These are phyloP conservation scores for Capsicum chinense DNA, from an alignment of 257 asterid genomes.

Conservation along the genomic window DNA sequence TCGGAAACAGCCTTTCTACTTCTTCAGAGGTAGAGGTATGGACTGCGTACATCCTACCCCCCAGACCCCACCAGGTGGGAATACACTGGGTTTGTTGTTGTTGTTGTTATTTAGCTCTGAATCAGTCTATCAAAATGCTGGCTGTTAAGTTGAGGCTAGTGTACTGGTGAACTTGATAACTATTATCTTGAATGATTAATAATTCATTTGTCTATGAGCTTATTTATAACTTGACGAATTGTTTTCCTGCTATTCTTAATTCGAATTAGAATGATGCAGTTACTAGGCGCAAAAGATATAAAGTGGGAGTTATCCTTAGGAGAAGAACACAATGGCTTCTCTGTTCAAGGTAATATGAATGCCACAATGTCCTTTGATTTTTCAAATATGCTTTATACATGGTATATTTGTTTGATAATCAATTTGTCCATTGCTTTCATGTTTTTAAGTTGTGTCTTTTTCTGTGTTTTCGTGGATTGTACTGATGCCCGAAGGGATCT, in stretches of 20 bases:
- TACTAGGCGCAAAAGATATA: neutral
- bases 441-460: neutral
- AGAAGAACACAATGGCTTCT: constrained; percentile 40
- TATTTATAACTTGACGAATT: neutral
- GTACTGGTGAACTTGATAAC: neutral
- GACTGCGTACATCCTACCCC: no score
- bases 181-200: neutral
- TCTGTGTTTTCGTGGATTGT: neutral
- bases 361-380: neutral
- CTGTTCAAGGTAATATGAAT: constrained; percentile 44
- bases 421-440: constrained; percentile 4
- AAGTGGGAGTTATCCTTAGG: neutral
- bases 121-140: constrained; percentile 8
- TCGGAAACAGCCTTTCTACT: no score
- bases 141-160: constrained; percentile 11
- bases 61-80: no score
- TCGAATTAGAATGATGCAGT: neutral
- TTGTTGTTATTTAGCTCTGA: no score
- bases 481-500: neutral
- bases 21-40: no score
- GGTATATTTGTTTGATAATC: neutral
- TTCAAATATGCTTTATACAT: neutral
- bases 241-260: constrained; percentile 16
- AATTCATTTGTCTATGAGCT: constrained; percentile 8
- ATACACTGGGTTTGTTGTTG: no score